Evolutionary conservation across 2,329 filamentous ascomycete genomes (phyloP), one percentile per base, ranked within the genome.

Genomic region (Sarocladiaceae sp.): DNA sequence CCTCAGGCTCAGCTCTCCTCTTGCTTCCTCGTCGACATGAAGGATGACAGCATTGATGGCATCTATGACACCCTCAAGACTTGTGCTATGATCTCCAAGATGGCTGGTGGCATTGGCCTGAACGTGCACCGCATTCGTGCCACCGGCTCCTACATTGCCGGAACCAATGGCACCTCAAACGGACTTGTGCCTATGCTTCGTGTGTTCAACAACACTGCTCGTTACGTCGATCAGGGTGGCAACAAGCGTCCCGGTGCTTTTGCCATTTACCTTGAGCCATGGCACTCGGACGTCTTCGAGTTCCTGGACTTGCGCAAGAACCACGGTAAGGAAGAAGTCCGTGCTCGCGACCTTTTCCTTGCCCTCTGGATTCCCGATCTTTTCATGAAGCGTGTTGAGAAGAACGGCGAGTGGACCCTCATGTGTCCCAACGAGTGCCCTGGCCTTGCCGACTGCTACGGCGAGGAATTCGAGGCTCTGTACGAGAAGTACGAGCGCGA

Each of bases 31-130:
- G 90, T 99, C 60, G 94, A 97, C 72, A 97, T 99, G 87, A 99
- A 97, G 79, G 92, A 96, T 50, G 94, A 99, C 75, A 97, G 92
- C 72, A 99, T 99, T 66, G 94, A 99, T 60, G 94, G 94, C 61
- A 99, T 99, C 69, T 99, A 99, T 66, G 94, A 99, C 68, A 99
- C 94, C 17, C 82, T 99, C 62, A 99, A 99, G 84, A 97, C 90
- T 1, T 99, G 94, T 74, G 94, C 94, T 60, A 93, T 99, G 90
- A 99, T 99, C 73, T 99, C 94, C 66, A 99, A 99, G 83, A 97
- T 94, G 75, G 94, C 94, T 61, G 94, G 94, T 70, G 94, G 94
- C 70, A 97, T 99, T 69, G 94, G 94, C 64, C 80, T 99, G 58
- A 97, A 99, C 66, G 86, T 93, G 50, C 94, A 99, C 77, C 87